Base-by-base conservation (phyloP, 2,329 filamentous ascomycete species). In the Nemania serpens region DNA sequence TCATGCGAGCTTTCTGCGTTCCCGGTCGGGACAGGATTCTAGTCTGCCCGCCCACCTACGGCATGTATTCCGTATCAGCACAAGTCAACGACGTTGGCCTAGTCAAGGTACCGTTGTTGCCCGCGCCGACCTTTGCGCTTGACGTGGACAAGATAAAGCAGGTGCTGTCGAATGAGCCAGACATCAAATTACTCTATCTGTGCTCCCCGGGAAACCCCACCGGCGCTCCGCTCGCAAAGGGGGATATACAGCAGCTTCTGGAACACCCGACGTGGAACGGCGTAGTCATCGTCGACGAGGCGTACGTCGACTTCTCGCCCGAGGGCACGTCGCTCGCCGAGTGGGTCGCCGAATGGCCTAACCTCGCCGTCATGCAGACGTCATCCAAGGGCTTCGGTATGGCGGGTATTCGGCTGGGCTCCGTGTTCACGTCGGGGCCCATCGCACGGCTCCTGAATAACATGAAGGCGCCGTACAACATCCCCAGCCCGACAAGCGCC, bases 331-430 rank as follows among this genome's bases (percentile, higher is more conserved):
- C 91, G 67, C 83, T 98, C 25, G 94, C 95, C 25, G 91, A 96
- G 76, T 96, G 91, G 89, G 93, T 96, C 1, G 82, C 85, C 37
- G 93, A 97, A 71, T 96, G 91, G 86, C 93, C 94, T 52, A 99
- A 99, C 76, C 82, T 99, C 25, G 93, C 97, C 17, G 93, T 99
- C 59, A 92, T 98, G 91, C 95, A 99, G 81, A 99, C 95, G 1
- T 83, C 98, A n/a, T 96, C 91, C 71, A 99, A 99, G 76, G 95
- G 93, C 0, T 99, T 99, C 73, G 95, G 95, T 29, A 85, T 99
- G 72, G 95, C 95, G 3, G 95, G 94, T 52, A 97, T 99, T 73
- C 84, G 95, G 15, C 83, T 99, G 1, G 95, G 95, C 48, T 91
- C 88, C 7, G 92, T 91, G 0, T 99, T 97, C 74, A 85, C 91